Conservation (phyloP, 2,329 filamentous ascomycete genomes). For the Metarhizium humberi region DNA sequence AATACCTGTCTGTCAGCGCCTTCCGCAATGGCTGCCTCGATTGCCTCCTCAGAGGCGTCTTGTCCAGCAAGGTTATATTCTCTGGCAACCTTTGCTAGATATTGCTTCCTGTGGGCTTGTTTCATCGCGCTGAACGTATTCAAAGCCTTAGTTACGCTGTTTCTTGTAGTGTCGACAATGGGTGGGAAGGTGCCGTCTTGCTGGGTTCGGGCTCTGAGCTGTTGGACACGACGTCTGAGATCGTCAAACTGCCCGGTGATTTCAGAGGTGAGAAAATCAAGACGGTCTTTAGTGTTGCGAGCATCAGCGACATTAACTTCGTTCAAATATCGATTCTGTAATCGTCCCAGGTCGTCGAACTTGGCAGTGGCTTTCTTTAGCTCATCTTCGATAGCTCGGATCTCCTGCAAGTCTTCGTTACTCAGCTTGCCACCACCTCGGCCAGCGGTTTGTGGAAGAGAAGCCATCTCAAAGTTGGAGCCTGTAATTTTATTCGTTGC, state of each 20-base stretch:
- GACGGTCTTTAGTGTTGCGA: neutral
- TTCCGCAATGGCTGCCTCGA: conserved; percentile 62
- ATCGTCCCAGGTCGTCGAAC: neutral
- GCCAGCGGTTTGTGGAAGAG: neutral
- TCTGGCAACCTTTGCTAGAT: conserved; percentile 74
- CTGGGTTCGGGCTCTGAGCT: neutral
- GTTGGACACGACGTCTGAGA: neutral
- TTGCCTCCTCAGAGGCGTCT: conserved; percentile 69
- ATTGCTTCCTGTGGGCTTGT: conserved; percentile 67
- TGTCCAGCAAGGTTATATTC: conserved; percentile 87
- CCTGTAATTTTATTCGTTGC: neutral
- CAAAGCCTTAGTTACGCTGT: conserved; percentile 32
- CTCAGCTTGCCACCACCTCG: neutral
- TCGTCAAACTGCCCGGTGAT: neutral
- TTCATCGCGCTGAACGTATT: conserved; percentile 75
- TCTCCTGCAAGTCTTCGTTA: neutral
- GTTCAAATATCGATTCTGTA: neutral
- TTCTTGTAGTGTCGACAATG: neutral
- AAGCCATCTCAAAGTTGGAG: neutral
- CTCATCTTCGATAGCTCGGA: neutral
- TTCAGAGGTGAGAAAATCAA: neutral
- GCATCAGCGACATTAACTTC: conserved; percentile 34
- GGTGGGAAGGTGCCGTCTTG: neutral
- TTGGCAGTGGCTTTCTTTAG: neutral
- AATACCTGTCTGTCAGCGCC: conserved; percentile 69